Conservation (phyloP, 768 basidiomycete genomes). For the Mycena polygramma region DNA sequence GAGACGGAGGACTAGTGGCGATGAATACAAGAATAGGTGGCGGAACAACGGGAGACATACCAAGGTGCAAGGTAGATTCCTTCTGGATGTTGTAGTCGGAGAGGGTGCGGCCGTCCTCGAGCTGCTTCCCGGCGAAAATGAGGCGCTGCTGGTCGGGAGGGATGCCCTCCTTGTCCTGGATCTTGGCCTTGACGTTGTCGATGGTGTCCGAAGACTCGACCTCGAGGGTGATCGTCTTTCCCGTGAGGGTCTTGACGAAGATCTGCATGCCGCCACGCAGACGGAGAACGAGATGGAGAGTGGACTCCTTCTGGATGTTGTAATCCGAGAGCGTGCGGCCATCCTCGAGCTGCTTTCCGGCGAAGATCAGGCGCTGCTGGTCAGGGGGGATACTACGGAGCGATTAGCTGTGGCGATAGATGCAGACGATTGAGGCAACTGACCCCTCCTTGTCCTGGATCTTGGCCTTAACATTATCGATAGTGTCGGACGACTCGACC, state of each 20-base stretch:
- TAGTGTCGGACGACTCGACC: constrained; percentile 79
- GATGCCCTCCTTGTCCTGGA: constrained; percentile 89
- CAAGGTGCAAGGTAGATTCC: constrained; percentile 90
- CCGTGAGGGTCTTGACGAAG: constrained; percentile 90
- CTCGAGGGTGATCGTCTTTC: constrained; percentile 93
- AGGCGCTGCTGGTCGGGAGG: constrained; percentile 93
- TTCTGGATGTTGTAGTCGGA: constrained; percentile 98
- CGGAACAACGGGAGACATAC: not conserved
- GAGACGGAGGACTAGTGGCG: constrained; percentile 74
- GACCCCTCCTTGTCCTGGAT: constrained; percentile 92
- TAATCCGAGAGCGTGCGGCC: constrained; percentile 81
- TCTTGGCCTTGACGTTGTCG: constrained; percentile 86
- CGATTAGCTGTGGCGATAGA: constrained; percentile 27
- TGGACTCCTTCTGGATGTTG: constrained; percentile 76
- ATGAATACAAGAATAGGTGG: not conserved
- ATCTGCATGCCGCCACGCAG: constrained; percentile 79
- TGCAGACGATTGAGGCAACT: constrained; percentile 39
- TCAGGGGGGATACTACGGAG: constrained; percentile 75
- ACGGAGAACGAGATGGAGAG: constrained; percentile 61
- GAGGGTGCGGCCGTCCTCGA: no score
- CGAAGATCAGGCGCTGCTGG: constrained; percentile 85
- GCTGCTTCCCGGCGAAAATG: no score
- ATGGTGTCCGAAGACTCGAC: constrained; percentile 85
- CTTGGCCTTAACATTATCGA: constrained; percentile 83
- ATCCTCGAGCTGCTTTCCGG: constrained; percentile 88